Evolutionary conservation across 2,329 filamentous ascomycete species (phyloP).

Genomic region (Talaromyces piceae): DNA sequence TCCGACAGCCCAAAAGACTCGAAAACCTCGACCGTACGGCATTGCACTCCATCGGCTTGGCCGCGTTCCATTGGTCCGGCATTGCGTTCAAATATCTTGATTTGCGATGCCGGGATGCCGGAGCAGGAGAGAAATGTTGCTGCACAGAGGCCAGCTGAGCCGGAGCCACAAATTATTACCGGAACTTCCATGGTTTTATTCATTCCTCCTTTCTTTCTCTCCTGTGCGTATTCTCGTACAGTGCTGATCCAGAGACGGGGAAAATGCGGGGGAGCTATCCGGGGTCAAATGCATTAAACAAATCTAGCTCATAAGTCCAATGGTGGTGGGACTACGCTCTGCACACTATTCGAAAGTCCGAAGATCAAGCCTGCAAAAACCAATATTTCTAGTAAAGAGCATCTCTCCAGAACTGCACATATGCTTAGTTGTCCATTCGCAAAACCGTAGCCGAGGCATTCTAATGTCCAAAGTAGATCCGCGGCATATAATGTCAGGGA

Average conservation of each 20-base stretch:
- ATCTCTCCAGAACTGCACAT: neutral
- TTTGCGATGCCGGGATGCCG: constrained; percentile 1
- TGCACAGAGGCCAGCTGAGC: constrained; percentile 44
- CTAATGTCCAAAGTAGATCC: neutral
- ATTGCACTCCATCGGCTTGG: constrained; percentile 51
- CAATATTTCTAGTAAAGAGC: neutral
- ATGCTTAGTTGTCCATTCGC: neutral
- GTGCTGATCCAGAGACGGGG: neutral
- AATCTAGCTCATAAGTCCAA: too few relatives aligned
- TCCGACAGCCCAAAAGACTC: constrained; percentile 55
- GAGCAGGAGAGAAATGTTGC: constrained; percentile 35
- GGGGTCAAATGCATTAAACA: too few relatives aligned
- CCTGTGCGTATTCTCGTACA: neutral
- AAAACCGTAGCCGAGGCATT: neutral
- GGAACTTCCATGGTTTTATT: neutral
- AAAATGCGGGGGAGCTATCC: too few relatives aligned
- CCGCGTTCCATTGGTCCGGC: constrained; percentile 42
- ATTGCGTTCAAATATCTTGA: constrained; percentile 34
- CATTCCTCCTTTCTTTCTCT: neutral
- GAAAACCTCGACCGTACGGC: constrained; percentile 53
- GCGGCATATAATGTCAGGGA: neutral
- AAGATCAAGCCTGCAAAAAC: too few relatives aligned
- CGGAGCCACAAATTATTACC: constrained; percentile 48
- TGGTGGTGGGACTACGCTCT: too few relatives aligned
- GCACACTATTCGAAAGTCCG: too few relatives aligned